Percentiles rank a stretch among this genome's conserved stretches.
Evolutionary conservation across 352 stramenopile species (phyloP).

Genomic region (Thalassiosira livingstoniorum): DNA sequence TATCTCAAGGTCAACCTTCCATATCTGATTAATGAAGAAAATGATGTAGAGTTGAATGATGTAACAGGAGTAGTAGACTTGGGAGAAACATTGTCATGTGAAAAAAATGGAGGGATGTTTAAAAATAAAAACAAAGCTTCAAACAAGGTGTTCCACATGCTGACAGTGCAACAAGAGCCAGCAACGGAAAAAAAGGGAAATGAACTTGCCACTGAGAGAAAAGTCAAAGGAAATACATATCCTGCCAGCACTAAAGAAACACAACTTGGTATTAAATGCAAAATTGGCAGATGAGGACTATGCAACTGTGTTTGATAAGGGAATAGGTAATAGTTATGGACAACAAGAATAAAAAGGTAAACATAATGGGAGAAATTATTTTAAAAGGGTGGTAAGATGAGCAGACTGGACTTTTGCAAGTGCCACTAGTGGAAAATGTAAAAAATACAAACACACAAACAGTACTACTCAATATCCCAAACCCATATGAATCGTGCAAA

Average conservation of each 20-base stretch:
- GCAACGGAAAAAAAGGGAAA: background rate
- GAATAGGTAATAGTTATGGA: constrained; percentile 17
- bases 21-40: constrained; percentile 5
- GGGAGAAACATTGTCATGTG: background rate
- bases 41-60: too few species aligned
- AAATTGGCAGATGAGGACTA: constrained; percentile 17
- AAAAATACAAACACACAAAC: constrained; percentile 13
- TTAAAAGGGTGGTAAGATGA: background rate
- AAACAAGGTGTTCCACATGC: constrained; percentile 9
- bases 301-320: background rate
- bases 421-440: too few species aligned
- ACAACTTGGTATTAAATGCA: constrained; percentile 9
- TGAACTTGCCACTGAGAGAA: constrained; percentile 15
- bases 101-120: background rate
- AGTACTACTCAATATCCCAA: background rate
- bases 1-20: constrained; percentile 29
- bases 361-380: background rate
- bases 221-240: constrained; percentile 26
- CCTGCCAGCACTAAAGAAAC: constrained; percentile 6
- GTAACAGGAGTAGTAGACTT: background rate
- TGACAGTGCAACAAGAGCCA: background rate
- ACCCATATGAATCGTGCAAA: background rate
- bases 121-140: background rate
- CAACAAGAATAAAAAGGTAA: background rate
- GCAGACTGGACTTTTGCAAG: background rate